These are phyloP conservation scores for Tinospora cordifolia DNA, from an alignment of 164 flowering plant genomes.

Conservation along the genomic window DNA sequence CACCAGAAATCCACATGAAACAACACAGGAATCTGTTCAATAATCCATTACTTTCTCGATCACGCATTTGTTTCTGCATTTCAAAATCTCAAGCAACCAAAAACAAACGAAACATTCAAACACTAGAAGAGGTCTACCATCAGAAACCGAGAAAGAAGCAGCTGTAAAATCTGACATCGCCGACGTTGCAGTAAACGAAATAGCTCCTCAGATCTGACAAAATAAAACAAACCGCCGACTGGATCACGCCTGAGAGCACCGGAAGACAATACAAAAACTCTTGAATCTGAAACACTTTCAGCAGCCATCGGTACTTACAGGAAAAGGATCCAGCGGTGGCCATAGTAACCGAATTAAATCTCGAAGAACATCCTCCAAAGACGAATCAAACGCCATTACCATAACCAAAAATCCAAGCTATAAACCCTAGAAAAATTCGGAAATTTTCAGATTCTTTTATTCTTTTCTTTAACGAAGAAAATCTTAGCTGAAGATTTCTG, in stretches of 20 bases:
- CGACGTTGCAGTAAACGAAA: not conserved
- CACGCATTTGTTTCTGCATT: conserved; percentile 9
- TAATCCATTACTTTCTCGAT: not conserved
- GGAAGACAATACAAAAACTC: not conserved
- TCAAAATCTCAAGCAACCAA: conserved; percentile 17
- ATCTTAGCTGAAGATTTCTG: not conserved
- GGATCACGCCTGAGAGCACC: not conserved
- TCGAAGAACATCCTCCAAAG: not conserved
- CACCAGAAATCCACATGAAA: conserved; percentile 10
- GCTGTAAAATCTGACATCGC: conserved; percentile 19
- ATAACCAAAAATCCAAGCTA: not conserved
- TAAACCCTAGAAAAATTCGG: not conserved
- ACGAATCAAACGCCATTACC: conserved; percentile 2
- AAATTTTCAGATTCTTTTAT: no score
- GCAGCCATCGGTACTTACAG: not conserved
- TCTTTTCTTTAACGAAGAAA: not conserved
- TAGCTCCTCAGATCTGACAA: conserved; percentile 11
- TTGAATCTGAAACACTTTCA: not conserved
- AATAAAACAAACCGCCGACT: not conserved
- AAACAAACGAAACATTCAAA: no score
- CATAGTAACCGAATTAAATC: not conserved
- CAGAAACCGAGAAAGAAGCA: conserved; percentile 22
- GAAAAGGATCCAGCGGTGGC: conserved; percentile 5
- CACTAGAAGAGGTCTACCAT: conserved; percentile 23
- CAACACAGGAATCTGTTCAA: not conserved